Conservation (phyloP, 192 early-diverging fungal genomes). For the Spizellomyces sp. region DNA sequence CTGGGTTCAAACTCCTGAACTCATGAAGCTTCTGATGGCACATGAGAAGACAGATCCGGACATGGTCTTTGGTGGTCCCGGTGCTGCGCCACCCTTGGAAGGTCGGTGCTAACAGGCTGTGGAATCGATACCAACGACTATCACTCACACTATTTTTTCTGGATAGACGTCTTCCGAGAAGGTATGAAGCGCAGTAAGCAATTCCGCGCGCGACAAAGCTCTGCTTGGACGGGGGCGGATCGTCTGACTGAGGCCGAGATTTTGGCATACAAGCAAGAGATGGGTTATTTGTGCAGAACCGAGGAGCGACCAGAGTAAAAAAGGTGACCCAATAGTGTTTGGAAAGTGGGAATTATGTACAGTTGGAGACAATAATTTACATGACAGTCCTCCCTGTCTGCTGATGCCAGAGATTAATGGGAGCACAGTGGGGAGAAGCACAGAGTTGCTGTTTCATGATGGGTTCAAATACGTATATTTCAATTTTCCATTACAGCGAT, state of each 20-base stretch:
- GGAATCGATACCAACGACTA: neutral
- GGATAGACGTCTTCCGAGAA: slow-evolving; percentile 28
- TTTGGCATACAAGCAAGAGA: slow-evolving; percentile 19
- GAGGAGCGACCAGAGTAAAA: too few relatives aligned
- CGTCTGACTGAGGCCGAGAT: slow-evolving; percentile 19
- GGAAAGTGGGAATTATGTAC: too few relatives aligned
- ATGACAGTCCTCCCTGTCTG: too few relatives aligned
- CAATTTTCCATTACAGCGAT: too few relatives aligned
- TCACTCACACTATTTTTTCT: neutral
- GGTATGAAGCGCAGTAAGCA: slow-evolving; percentile 20
- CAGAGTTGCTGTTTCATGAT: too few relatives aligned
- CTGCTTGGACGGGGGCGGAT: slow-evolving; percentile 21
- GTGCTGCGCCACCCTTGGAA: slow-evolving; percentile 20
- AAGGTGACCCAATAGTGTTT: too few relatives aligned
- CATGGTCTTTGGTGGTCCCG: slow-evolving; percentile 17
- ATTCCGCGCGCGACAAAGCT: slow-evolving; percentile 4
- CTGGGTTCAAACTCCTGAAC: slow-evolving; percentile 26
- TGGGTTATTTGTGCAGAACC: slow-evolving; percentile 8
- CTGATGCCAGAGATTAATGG: neutral
- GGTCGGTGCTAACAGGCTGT: slow-evolving; percentile 4
- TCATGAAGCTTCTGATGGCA: slow-evolving; percentile 6
- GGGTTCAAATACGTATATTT: too few relatives aligned
- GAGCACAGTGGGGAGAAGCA: too few relatives aligned
- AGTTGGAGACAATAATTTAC: too few relatives aligned
- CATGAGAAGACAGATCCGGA: slow-evolving; percentile 27